phyloP scores from a whole-genome alignment of 148 eudicot genomes.

The Tetragonia tetragonoides region DNA sequence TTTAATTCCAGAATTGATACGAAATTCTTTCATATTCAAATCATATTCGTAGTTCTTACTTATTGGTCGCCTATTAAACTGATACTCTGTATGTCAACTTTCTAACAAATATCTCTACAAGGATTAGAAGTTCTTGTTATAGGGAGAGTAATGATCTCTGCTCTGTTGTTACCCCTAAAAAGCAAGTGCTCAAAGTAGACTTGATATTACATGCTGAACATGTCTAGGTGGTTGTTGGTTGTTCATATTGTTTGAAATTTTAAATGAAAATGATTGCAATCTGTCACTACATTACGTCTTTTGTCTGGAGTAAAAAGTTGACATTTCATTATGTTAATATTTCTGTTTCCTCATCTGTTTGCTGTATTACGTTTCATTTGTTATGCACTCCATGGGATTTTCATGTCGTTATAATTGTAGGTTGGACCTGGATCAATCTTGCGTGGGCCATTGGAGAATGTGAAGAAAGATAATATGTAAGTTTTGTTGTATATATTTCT shows the following conservation, averaged over 20 bases:
- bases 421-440: conserved; percentile 85
- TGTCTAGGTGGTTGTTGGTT: background rate
- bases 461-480: conserved; percentile 63
- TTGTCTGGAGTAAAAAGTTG: background rate
- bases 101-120: too few species aligned
- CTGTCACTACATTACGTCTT: background rate
- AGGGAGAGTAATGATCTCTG: too few species aligned
- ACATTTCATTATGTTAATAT: background rate
- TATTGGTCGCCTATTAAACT: too few species aligned
- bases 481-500: conserved; percentile 24
- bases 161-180: too few species aligned
- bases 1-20: too few species aligned
- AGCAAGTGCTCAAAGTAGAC: too few species aligned
- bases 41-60: too few species aligned
- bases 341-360: background rate
- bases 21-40: too few species aligned
- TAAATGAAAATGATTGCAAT: background rate
- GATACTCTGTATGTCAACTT: too few species aligned
- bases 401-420: conserved; percentile 35
- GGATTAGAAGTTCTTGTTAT: too few species aligned
- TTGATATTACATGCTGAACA: too few species aligned
- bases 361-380: conserved; percentile 9
- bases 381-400: background rate
- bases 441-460: conserved; percentile 77
- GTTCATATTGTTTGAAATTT: background rate